Evolutionary conservation across 2,329 filamentous ascomycete genomes (phyloP).

Genomic region (Penicillium sp.): DNA sequence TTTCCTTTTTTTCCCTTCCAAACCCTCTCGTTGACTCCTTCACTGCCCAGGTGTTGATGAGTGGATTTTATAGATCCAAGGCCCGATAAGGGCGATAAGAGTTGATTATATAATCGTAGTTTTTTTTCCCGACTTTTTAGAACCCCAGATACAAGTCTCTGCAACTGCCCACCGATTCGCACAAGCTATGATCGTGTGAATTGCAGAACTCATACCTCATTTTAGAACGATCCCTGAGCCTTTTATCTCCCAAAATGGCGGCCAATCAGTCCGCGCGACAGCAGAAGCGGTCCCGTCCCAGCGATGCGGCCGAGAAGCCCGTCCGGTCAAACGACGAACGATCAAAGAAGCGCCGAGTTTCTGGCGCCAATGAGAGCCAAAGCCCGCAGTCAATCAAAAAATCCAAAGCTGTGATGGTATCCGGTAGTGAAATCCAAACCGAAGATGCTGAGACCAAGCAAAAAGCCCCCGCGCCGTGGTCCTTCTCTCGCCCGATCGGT

Average conservation of each 20-base stretch:
- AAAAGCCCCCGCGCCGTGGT: constrained; percentile 39
- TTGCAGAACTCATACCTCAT: not conserved
- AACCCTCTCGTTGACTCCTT: too few species aligned
- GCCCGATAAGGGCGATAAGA: not conserved
- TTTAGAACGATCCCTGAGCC: not conserved
- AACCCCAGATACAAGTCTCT: constrained; percentile 2
- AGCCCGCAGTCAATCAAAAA: constrained; percentile 27
- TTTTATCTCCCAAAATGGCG: constrained; percentile 14
- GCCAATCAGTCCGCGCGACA: constrained; percentile 21
- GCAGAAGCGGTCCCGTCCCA: constrained; percentile 33
- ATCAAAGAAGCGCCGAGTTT: constrained; percentile 35
- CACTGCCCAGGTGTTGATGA: too few species aligned
- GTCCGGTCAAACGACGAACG: constrained; percentile 26
- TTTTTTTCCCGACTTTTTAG: constrained; percentile 6
- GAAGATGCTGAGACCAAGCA: constrained; percentile 16
- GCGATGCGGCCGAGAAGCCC: constrained; percentile 29
- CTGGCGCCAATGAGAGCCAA: constrained; percentile 24
- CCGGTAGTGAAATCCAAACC: constrained; percentile 5
- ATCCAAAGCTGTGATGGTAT: constrained; percentile 20
- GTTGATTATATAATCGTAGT: not conserved
- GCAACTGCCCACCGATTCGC: not conserved
- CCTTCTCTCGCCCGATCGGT: constrained; percentile 52
- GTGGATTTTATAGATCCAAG: not conserved
- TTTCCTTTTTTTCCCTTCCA: too few species aligned
- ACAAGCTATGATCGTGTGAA: constrained; percentile 6